Evolutionary conservation across 225 moss, liverwort and hornwort species (phyloP).

Genomic region (Bryoerythrophyllum caledonicum): DNA sequence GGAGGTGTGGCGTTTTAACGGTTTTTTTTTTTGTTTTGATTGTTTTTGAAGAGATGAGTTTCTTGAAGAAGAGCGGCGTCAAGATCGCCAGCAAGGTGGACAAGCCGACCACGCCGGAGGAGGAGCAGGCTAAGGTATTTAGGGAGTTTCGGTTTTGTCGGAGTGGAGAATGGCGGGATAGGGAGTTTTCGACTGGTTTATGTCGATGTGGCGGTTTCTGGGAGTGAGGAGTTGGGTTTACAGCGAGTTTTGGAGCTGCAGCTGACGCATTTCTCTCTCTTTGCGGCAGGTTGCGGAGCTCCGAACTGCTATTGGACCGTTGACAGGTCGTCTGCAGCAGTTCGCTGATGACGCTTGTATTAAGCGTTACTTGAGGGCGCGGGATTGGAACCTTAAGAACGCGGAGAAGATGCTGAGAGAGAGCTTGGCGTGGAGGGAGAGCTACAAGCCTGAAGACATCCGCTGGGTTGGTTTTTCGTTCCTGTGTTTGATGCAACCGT

Average conservation of each 20-base stretch:
- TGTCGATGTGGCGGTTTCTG: neutral
- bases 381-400: constrained; percentile 55
- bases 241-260: too few relatives aligned
- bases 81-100: constrained; percentile 34
- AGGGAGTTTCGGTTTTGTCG: too few relatives aligned
- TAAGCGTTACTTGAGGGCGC: constrained; percentile 48
- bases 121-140: constrained; percentile 45
- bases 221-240: neutral
- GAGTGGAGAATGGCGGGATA: too few relatives aligned
- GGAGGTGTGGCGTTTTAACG: too few relatives aligned
- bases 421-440: constrained; percentile 45
- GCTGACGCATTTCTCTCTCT: neutral
- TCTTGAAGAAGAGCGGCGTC: constrained; percentile 42
- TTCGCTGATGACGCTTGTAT: constrained; percentile 50
- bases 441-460: constrained; percentile 48
- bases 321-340: constrained; percentile 38
- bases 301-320: constrained; percentile 46
- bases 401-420: constrained; percentile 58
- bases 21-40: neutral
- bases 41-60: constrained; percentile 30
- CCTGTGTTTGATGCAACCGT: too few relatives aligned
- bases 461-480: constrained; percentile 34
- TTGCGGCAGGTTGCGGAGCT: constrained; percentile 38
- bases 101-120: constrained; percentile 42
- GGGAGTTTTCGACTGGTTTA: neutral